Evolutionary conservation across 1,284 basidiomycete species (phyloP).

Genomic region (Caloboletus inedulis): DNA sequence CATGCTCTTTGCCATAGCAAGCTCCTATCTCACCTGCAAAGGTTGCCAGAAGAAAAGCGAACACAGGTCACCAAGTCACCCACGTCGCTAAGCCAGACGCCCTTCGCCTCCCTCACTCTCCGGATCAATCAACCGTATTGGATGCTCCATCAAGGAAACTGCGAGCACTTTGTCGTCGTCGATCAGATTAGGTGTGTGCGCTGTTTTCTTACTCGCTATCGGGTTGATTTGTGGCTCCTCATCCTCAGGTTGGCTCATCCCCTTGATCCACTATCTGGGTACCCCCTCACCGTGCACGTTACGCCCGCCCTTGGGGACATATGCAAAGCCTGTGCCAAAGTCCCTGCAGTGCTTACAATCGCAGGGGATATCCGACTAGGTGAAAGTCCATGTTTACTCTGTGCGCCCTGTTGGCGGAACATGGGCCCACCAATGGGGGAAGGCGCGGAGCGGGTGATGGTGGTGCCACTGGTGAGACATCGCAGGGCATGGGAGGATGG

Average conservation of each 20-base stretch:
- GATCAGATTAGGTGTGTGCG: slow-evolving; percentile 64
- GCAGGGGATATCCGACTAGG: slow-evolving; percentile 68
- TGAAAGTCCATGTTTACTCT: slow-evolving; percentile 72
- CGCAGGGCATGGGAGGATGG: slow-evolving; percentile 25
- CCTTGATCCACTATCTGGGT: slow-evolving; percentile 52
- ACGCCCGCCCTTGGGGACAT: slow-evolving; percentile 57
- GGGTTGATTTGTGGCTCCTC: slow-evolving; percentile 2
- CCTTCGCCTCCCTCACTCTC: slow-evolving; percentile 52
- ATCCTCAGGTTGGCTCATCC: slow-evolving; percentile 51
- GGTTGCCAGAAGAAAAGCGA: slow-evolving; percentile 35
- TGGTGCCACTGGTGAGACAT: slow-evolving; percentile 51
- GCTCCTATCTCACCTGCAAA: slow-evolving; percentile 43
- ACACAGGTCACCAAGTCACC: slow-evolving; percentile 41
- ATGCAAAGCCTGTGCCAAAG: slow-evolving; percentile 66
- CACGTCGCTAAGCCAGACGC: slow-evolving; percentile 45
- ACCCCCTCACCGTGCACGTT: slow-evolving; percentile 63
- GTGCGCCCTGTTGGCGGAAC: slow-evolving; percentile 65
- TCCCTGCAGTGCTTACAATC: slow-evolving; percentile 64
- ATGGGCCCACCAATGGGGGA: slow-evolving; percentile 53
- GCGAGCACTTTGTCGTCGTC: slow-evolving; percentile 74
- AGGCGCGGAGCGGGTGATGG: slow-evolving; percentile 42
- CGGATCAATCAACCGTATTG: slow-evolving; percentile 74
- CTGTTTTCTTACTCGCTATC: not conserved
- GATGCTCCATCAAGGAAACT: slow-evolving; percentile 75
- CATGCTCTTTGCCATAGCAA: slow-evolving; percentile 40